Conservation (phyloP, 139 green algal genomes). For the Mesotaenium endlicherianum region DNA sequence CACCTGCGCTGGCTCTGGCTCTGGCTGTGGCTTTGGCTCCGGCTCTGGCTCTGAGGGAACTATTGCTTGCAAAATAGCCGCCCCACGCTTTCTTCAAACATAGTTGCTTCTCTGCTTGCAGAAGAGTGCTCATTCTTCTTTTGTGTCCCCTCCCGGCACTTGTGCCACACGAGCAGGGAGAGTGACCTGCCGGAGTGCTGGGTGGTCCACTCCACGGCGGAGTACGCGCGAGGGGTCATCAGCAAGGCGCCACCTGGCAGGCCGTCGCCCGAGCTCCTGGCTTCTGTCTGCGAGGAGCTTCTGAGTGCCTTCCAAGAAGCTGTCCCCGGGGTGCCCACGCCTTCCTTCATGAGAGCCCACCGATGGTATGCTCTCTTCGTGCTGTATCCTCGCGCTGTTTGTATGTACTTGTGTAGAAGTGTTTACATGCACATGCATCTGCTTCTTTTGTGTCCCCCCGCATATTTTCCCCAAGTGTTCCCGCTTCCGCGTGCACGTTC, state of each 20-base stretch:
- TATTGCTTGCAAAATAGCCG: too few species aligned
- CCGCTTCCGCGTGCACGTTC: background rate
- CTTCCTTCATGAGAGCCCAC: slow-evolving; percentile 20
- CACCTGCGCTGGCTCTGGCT: too few species aligned
- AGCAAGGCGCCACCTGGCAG: slow-evolving; percentile 3
- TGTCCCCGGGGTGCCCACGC: background rate
- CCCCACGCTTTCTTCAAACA: too few species aligned
- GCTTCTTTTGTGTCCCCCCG: background rate
- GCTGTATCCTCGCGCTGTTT: background rate
- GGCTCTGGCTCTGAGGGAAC: too few species aligned
- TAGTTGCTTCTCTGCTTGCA: too few species aligned
- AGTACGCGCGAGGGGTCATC: slow-evolving; percentile 10
- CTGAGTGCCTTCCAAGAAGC: background rate
- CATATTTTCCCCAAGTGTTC: background rate
- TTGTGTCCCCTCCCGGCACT: too few species aligned
- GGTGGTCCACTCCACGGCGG: slow-evolving; percentile 36
- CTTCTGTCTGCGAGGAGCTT: slow-evolving; percentile 10
- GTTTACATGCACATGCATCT: background rate
- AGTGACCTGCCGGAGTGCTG: slow-evolving; percentile 38
- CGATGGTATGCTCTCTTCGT: slow-evolving; percentile 5
- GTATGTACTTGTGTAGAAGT: background rate
- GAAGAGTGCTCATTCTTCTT: too few species aligned
- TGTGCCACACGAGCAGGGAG: too few species aligned
- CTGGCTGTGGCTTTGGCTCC: too few species aligned
- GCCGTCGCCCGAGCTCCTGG: slow-evolving; percentile 17